Base-by-base conservation (phyloP, 768 basidiomycete genomes). In the Mycena amicta region DNA sequence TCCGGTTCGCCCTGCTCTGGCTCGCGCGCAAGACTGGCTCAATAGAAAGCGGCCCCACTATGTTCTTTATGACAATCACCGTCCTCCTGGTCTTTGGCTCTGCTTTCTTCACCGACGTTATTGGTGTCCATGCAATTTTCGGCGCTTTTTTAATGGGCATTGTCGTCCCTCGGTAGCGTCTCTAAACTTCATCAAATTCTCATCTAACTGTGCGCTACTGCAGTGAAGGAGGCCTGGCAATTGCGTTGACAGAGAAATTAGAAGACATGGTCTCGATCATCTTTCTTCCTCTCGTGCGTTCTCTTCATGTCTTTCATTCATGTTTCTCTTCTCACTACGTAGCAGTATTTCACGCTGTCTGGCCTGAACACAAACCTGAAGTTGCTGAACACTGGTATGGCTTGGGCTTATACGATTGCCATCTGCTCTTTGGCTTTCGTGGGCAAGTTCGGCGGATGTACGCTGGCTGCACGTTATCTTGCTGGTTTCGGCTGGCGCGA, bases 191-290 rank as follows among this genome's bases (percentile, higher is more conserved):
- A n/a, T n/a, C n/a, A n/a, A n/a, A n/a, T n/a, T n/a, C n/a, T n/a
- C n/a, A n/a, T n/a, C n/a, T n/a, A n/a, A n/a, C n/a, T n/a, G n/a
- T n/a, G n/a, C n/a, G n/a, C n/a, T n/a, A n/a, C n/a, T n/a, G n/a
- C n/a, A n/a, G 93, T 27, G 89, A 95, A 66, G 92, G 92, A 2
- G 90, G 90, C 2, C 85, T 99, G 31, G 85, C 90, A 0, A 92
- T 95, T 52, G 80, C 87, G 0, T 75, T 98, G n/a, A 94, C 92
- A 0, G 93, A 96, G 66, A 98, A 96, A 68, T 76, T 98, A n/a
- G 97, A 99, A 74, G 96, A 98, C 73, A 87, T 96, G 83, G 91
- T 95, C 2, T 75, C 91, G 0, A 88, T 95, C 58, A 86, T 95
- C 43, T 95, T 97, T 74, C 75, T 97, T 13, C 95, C 95, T 3